Base-by-base conservation (phyloP, 129 eudicot genomes). In the Silybum marianum region DNA sequence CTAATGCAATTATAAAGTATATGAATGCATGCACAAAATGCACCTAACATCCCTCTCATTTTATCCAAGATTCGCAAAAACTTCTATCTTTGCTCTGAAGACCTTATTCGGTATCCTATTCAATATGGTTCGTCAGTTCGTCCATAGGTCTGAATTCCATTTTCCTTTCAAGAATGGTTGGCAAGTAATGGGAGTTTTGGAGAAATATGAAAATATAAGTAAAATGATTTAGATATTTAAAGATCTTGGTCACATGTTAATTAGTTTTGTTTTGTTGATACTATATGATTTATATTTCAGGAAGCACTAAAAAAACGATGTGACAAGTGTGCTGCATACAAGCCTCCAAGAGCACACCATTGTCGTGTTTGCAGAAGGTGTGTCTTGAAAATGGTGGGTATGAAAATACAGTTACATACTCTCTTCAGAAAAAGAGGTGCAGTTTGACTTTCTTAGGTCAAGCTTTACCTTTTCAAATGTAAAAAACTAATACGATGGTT, bases 341-440 rank as follows among this genome's bases (percentile, higher is more conserved):
- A 89, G 84, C 96, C 97, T 75, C 96, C 96, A 18, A 86, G 93
- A 80, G 84, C 97, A 74, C 97, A 93, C 90, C 97, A 93, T 90
- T 93, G 97, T 69, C 97, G 97, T 42, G 84, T 86, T 63, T 93
- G 96, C 86, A 89, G 88, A 89, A 90, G 89, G 88, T 93, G 97
- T 87, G 85, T 93, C 84, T 80, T 93, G 80, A 86, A 85, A 72
- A 93, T 93, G 97, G 97, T 93, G 80, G 88, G 97, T 89, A 78
- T 82, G 23, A 40, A 62, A 40, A 14, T 72, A 62, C 67, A 23
- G 0, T 58, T 26, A 76, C 66, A n/a, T 28, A 22, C 75, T 75
- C n/a, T 60, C 28, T 51, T 26, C 18, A 40, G 11, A 38, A 69
- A 69, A 70, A 8, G 48, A 68, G 7, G 32, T 38, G 40, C 36